Evolutionary conservation across 371 early-diverging fungal species (phyloP), one percentile per base, ranked within the genome.

Genomic region (Parasitella parasitica): DNA sequence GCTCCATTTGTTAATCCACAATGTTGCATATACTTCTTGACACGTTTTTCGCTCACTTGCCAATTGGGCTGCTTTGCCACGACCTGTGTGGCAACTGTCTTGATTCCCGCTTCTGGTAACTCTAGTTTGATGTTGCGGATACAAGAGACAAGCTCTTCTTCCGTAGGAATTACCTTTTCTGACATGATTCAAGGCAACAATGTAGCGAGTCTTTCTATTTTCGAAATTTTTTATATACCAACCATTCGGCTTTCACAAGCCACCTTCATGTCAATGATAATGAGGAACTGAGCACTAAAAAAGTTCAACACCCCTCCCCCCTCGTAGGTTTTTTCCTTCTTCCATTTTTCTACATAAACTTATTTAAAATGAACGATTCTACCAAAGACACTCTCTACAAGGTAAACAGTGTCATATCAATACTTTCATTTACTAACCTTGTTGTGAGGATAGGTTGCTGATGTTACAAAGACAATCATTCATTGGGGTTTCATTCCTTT

Each of bases 401-500:
- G 77, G 80, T 78, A 66, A 39, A 26, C 32, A 13, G n/a, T 22
- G 4, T 46, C 46, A n/a, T n/a, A n/a, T n/a, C n/a, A n/a, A n/a
- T n/a, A n/a, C n/a, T n/a, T n/a, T n/a, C n/a, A n/a, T n/a, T n/a
- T n/a, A n/a, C n/a, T n/a, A n/a, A n/a, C n/a, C n/a, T n/a, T 66
- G 12, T 69, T 60, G n/a, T n/a, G n/a, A n/a, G n/a, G n/a, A n/a
- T 67, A 80, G 80, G 76, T 77, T 61, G 68, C 77, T 61, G 82
- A 82, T 54, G 62, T 83, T 49, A 81, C 84, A 69, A 86, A 86
- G 72, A 81, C 81, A 28, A 63, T 86, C 37, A 61, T 88, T 28
- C 88, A 88, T 71, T 86, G 85, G 84, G 88, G 88, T 9, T 88
- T 86, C 62, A 82, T 88, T 72, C 88, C 88, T 27, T 76, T 87